A percentile compares a stretch with the other conserved stretches of the same genome.
phyloP scores from a whole-genome alignment of 2,329 filamentous ascomycete species.

The Alternaria tenuissima region DNA sequence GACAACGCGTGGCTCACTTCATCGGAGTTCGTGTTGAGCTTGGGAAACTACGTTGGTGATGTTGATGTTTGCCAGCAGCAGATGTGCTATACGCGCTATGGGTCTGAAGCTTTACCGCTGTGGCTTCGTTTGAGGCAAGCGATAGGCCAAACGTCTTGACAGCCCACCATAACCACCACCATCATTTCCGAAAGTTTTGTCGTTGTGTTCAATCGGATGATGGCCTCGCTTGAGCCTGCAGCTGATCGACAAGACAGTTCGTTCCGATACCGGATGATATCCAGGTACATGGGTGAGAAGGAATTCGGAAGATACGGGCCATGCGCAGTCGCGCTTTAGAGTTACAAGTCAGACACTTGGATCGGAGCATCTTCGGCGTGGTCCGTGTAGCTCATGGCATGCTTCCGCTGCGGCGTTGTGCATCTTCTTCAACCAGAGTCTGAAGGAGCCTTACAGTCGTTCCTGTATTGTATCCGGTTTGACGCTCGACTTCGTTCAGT shows the following conservation, averaged over 20 bases:
- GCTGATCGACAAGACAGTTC: neutral
- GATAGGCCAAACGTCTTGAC: neutral
- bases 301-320: neutral
- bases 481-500: slow-evolving; percentile 40
- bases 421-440: slow-evolving; percentile 29
- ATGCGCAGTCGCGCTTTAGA: neutral
- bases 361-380: neutral
- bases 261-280: neutral
- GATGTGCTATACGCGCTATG: slow-evolving; percentile 5
- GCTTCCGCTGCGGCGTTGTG: neutral
- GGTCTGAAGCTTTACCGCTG: neutral
- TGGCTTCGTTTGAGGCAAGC: slow-evolving; percentile 2
- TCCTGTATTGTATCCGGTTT: slow-evolving; percentile 43
- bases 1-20: neutral
- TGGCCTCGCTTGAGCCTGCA: neutral
- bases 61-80: neutral
- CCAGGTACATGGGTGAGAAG: neutral
- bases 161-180: neutral
- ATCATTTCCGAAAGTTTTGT: neutral
- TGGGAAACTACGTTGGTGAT: neutral
- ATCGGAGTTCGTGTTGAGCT: neutral
- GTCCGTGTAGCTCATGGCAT: neutral
- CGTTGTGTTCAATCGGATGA: neutral
- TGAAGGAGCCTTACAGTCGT: slow-evolving; percentile 41
- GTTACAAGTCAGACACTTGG: neutral